Evolutionary conservation across 208 protist genomes (phyloP), one percentile per base, ranked within the genome.

Genomic region (Phytomonas sp.): DNA sequence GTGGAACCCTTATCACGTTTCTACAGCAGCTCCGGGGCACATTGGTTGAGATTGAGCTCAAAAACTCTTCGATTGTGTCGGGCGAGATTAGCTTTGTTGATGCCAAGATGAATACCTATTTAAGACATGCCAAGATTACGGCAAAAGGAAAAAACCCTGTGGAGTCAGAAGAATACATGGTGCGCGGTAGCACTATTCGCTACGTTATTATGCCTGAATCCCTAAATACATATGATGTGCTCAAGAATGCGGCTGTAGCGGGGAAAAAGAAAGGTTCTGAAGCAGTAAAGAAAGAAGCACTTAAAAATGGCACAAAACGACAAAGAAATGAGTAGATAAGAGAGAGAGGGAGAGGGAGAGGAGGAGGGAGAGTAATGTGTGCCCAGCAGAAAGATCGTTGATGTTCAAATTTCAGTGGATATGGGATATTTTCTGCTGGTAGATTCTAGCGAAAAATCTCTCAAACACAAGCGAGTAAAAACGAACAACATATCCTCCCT

Each of bases 11-110:
- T 29, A 84, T 98, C 49, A 73, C 93, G 59, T 99, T 99, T 78
- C 89, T 99, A 40, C 98, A 99, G 92, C 97, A 99, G 85, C 89
- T 99, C 32, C 88, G 83, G 16, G 97, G 97, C 69, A 98, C 98
- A 67, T 96, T 94, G 2, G 98, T 99, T 3, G 98, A 98, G 23
- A 94, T 99, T 66, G 98, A 99, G 78, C 84, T 99, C 37, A 99
- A 99, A 82, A 99, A 99, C 89, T 97, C 98, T 0, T 97, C 97
- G 19, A 89, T 99, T 40, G 93, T 99, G 12, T 87, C 88, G 6
- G 90, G 91, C 23, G 88, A 94, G 56, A 85, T 97, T 52, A 69
- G 80, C 29, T 84, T 84, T 75, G 91, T 95, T 2, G 91, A 95
- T 66, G 72, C 78, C 5, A 86, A 90, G 37, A 99, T 99, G 98